Percentiles rank a stretch among this genome's conserved stretches.
These are phyloP conservation scores for Tanacetum coccineum DNA, from an alignment of 129 eudicot genomes.

Conservation along the genomic window DNA sequence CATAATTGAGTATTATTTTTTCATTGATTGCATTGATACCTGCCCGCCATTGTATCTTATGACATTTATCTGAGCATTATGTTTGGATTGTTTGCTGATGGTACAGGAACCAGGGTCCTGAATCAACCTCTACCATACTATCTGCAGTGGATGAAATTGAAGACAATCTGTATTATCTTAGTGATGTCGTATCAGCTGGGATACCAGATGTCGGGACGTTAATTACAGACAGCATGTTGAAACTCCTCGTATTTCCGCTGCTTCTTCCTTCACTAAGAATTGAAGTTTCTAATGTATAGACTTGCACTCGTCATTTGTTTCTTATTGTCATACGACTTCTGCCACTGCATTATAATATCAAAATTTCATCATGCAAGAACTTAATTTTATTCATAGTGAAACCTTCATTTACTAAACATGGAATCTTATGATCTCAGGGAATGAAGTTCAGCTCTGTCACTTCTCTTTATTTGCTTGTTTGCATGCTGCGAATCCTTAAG, in stretches of 20 bases:
- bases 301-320: slow-evolving; percentile 22
- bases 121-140: slow-evolving; percentile 44
- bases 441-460: slow-evolving; percentile 54
- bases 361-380: slow-evolving; percentile 2
- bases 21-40: not conserved
- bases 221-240: slow-evolving; percentile 69
- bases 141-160: slow-evolving; percentile 92
- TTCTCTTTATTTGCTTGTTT: slow-evolving; percentile 77
- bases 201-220: slow-evolving; percentile 92
- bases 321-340: slow-evolving; percentile 12
- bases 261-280: slow-evolving; percentile 75
- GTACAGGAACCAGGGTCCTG: slow-evolving; percentile 48
- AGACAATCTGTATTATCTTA: slow-evolving; percentile 85
- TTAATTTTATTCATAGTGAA: slow-evolving; percentile 10
- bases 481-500: slow-evolving; percentile 89
- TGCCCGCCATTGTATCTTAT: not conserved
- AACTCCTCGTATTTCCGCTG: slow-evolving; percentile 71
- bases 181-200: slow-evolving; percentile 96
- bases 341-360: slow-evolving; percentile 1
- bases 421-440: slow-evolving; percentile 46
- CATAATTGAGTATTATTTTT: slow-evolving; percentile 1
- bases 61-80: slow-evolving; percentile 9
- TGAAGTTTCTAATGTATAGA: slow-evolving; percentile 45
- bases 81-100: slow-evolving; percentile 22
- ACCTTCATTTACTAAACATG: slow-evolving; percentile 24